phyloP scores from a whole-genome alignment of 441 rosid species.

The Populus hybrid region DNA sequence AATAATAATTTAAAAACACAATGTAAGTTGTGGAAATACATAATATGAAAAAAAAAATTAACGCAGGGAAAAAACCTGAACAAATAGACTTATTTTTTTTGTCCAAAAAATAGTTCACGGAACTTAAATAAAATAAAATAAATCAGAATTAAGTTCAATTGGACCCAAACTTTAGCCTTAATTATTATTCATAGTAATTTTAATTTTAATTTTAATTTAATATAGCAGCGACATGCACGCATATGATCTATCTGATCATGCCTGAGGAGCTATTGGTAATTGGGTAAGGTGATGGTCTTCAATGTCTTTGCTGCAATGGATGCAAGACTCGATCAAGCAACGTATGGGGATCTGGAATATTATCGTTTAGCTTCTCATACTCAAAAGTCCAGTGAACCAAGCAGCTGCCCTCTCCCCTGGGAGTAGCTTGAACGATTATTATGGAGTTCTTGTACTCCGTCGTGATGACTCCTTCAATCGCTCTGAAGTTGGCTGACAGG shows the following conservation, averaged over 20 bases:
- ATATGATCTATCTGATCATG: no score
- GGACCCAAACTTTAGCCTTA: no score
- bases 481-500: constrained; percentile 10
- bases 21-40: no score
- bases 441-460: constrained; percentile 17
- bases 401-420: constrained; percentile 11
- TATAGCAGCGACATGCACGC: not conserved
- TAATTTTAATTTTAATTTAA: no score
- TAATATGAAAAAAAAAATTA: no score
- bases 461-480: constrained; percentile 19
- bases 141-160: no score
- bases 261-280: not conserved
- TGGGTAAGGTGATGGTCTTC: not conserved
- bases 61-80: no score
- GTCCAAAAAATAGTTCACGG: no score
- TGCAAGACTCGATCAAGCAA: not conserved
- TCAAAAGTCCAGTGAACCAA: constrained; percentile 6
- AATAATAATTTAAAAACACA: no score
- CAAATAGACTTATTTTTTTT: no score
- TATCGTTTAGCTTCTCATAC: constrained; percentile 15
- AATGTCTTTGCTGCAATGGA: constrained; percentile 1
- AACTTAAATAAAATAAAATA: no score
- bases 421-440: not conserved
- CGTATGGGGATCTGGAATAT: constrained; percentile 3
- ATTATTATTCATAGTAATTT: no score